These are phyloP conservation scores for Ophiostoma piceae DNA, from an alignment of 2,329 filamentous ascomycete species.

Conservation along the genomic window DNA sequence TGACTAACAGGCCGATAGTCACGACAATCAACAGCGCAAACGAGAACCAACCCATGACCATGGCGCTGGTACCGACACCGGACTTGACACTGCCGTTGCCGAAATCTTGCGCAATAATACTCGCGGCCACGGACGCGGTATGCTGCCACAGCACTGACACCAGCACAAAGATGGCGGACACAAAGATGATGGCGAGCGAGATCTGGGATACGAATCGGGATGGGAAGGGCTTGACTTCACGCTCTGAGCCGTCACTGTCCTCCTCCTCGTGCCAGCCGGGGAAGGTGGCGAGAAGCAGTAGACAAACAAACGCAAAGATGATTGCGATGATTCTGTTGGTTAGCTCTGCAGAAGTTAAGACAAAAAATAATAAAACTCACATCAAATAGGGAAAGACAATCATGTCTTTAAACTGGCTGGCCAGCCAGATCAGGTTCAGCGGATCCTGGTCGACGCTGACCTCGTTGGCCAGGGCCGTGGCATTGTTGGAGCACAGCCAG, in stretches of 20 bases:
- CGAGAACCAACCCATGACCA: constrained; percentile 97
- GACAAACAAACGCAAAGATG: constrained; percentile 92
- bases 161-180: constrained; percentile 64
- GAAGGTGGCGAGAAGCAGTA: constrained; percentile 91
- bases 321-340: constrained; percentile 80
- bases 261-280: constrained; percentile 95
- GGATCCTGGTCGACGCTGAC: constrained; percentile 89
- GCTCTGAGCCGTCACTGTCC: constrained; percentile 72
- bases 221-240: constrained; percentile 90
- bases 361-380: too few relatives aligned
- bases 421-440: constrained; percentile 94
- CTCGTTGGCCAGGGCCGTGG: constrained; percentile 84
- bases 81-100: constrained; percentile 83
- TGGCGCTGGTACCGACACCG: constrained; percentile 87
- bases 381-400: constrained; percentile 97
- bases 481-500: constrained; percentile 96
- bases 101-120: constrained; percentile 86
- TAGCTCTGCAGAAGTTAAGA: too few relatives aligned
- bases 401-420: constrained; percentile 94
- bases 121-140: constrained; percentile 91
- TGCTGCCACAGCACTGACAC: constrained; percentile 84
- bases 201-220: constrained; percentile 88
- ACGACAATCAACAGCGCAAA: constrained; percentile 91
- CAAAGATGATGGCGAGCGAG: constrained; percentile 86
- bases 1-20: constrained; percentile 88